Percentiles rank a stretch among this genome's conserved stretches.
Evolutionary conservation across 192 early-diverging fungal genomes (phyloP).

Genomic region (Funneliformis geosporum): DNA sequence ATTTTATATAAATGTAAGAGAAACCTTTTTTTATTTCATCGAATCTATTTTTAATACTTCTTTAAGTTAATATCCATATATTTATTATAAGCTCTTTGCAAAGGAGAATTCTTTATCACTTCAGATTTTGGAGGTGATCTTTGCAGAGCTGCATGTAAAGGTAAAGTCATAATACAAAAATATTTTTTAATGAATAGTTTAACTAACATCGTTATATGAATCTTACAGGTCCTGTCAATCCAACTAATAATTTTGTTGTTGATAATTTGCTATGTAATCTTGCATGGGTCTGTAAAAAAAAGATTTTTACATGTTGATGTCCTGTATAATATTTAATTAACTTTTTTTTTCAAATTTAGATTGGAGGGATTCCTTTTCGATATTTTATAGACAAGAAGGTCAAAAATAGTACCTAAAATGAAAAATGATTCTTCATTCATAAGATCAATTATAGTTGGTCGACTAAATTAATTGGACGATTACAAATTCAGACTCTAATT

Average conservation of each 20-base stretch:
- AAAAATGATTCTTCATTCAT: too few relatives aligned
- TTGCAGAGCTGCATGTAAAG: conserved; percentile 34
- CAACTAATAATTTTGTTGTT: neutral
- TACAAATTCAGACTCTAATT: too few relatives aligned
- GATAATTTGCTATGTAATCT: neutral
- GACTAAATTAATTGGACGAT: too few relatives aligned
- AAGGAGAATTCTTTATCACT: conserved; percentile 38
- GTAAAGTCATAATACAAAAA: neutral
- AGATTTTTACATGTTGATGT: neutral
- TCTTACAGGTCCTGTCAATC: neutral
- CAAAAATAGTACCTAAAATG: too few relatives aligned
- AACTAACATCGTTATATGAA: neutral
- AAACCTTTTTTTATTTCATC: neutral
- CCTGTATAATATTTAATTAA: neutral
- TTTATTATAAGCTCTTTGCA: conserved; percentile 30
- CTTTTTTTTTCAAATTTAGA: neutral
- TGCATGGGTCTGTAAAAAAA: neutral
- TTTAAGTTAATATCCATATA: neutral
- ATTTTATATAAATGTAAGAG: conserved; percentile 44
- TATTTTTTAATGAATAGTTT: neutral
- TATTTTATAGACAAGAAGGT: neutral
- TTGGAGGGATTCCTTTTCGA: neutral
- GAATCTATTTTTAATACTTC: neutral
- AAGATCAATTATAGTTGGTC: too few relatives aligned
- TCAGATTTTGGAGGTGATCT: conserved; percentile 40